These are phyloP conservation scores for Plectranthus barbatus DNA, from an alignment of 257 asterid genomes.

Conservation along the genomic window DNA sequence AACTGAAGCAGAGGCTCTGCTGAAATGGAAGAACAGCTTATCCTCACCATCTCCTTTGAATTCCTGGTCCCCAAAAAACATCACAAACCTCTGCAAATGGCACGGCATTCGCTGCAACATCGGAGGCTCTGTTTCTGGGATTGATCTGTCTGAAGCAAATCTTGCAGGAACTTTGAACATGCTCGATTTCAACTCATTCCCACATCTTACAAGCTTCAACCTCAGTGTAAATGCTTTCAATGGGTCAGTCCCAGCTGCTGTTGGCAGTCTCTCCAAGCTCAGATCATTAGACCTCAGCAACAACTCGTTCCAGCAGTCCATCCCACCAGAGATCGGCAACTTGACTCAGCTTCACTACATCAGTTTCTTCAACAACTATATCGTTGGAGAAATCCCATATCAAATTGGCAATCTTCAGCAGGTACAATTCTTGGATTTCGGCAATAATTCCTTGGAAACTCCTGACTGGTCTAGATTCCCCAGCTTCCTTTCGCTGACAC, in stretches of 20 bases:
- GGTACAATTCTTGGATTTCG: constrained; percentile 50
- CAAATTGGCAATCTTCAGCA: constrained; percentile 54
- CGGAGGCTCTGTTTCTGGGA: constrained; percentile 28
- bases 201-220: constrained; percentile 24
- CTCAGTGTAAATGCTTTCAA: too few species aligned
- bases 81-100: constrained; percentile 52
- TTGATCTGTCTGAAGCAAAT: constrained; percentile 28
- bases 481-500: constrained; percentile 37
- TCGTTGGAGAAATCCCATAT: constrained; percentile 42
- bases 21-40: constrained; percentile 43
- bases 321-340: constrained; percentile 56
- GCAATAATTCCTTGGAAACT: constrained; percentile 43
- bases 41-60: constrained; percentile 20
- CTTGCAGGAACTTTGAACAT: constrained; percentile 33
- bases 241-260: constrained; percentile 53
- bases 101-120: constrained; percentile 43
- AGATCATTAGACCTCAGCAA: constrained; percentile 57
- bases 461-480: constrained; percentile 56
- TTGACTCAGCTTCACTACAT: constrained; percentile 38
- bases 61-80: constrained; percentile 45
- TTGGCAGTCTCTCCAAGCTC: constrained; percentile 44
- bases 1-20: constrained; percentile 38
- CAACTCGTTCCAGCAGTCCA: constrained; percentile 27
- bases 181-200: constrained; percentile 36
- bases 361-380: constrained; percentile 37